Evolutionary conservation across 2,329 filamentous ascomycete genomes (phyloP).

Genomic region (Decorospora gaudefroyi): DNA sequence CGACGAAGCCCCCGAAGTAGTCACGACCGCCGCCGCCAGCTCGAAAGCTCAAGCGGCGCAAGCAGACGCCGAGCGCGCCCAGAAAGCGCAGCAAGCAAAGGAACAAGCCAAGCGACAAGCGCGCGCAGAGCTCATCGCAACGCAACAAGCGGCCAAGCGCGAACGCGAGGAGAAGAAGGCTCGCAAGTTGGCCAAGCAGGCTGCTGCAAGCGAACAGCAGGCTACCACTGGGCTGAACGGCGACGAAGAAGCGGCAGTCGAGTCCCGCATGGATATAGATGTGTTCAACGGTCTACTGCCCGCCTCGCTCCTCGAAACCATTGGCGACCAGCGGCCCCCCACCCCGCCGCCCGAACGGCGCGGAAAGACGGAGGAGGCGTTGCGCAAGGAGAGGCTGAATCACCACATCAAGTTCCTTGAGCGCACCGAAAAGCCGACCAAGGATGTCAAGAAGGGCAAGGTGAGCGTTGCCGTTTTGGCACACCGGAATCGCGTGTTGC

Average conservation of each 20-base stretch:
- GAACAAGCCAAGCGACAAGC: constrained; percentile 35
- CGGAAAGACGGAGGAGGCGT: constrained; percentile 34
- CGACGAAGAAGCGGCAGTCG: constrained; percentile 9
- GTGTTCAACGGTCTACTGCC: constrained; percentile 57
- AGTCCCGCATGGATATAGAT: constrained; percentile 23
- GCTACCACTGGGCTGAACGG: constrained; percentile 6
- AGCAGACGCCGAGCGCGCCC: constrained; percentile 38
- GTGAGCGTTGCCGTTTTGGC: constrained; percentile 57
- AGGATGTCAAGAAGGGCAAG: constrained; percentile 56
- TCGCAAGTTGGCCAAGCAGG: constrained; percentile 31
- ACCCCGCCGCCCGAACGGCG: constrained; percentile 48
- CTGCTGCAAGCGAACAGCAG: constrained; percentile 21
- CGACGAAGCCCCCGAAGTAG: constrained; percentile 48
- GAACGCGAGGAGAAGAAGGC: constrained; percentile 39
- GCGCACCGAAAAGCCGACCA: constrained; percentile 53
- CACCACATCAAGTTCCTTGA: constrained; percentile 57
- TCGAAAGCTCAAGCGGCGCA: constrained; percentile 35
- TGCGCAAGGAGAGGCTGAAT: constrained; percentile 52
- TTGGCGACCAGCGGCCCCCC: constrained; percentile 51
- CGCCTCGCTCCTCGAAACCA: constrained; percentile 56
- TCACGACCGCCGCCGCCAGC: constrained; percentile 40
- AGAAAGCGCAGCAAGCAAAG: constrained; percentile 35
- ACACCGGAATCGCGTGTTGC: constrained; percentile 48
- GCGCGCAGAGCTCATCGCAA: constrained; percentile 39
- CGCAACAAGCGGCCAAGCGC: constrained; percentile 42